Evolutionary conservation across 805 yeast genomes (phyloP).

Genomic region (Myxozyma vanderwaltii): DNA sequence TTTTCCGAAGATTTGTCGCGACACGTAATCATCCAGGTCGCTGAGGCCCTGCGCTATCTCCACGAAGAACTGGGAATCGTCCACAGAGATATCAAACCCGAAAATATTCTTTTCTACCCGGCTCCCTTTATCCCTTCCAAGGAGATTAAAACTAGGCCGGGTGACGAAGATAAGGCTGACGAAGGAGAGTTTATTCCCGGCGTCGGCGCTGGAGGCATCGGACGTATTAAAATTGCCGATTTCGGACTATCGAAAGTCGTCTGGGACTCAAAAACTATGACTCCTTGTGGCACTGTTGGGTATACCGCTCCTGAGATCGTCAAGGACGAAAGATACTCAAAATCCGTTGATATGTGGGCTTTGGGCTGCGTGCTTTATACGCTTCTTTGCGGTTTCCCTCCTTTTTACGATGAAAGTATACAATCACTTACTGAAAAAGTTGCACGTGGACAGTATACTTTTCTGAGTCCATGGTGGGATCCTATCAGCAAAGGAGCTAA

Average conservation of each 20-base stretch:
- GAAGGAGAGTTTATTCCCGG: conserved; percentile 84
- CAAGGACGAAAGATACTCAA: conserved; percentile 86
- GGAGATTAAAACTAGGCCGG: conserved; percentile 41
- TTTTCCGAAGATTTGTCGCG: conserved; percentile 71
- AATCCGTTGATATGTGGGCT: conserved; percentile 99
- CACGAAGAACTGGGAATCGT: conserved; percentile 73
- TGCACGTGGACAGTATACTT: conserved; percentile 75
- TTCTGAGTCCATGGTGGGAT: conserved; percentile 87
- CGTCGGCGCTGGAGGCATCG: conserved; percentile 92
- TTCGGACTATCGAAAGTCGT: conserved; percentile 92
- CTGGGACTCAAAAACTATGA: conserved; percentile 84
- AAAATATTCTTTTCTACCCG: conserved; percentile 66
- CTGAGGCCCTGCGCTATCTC: conserved; percentile 66
- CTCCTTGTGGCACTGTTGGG: conserved; percentile 99
- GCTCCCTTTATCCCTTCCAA: conserved; percentile 49
- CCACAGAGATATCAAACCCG: conserved; percentile 83
- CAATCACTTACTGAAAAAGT: conserved; percentile 75
- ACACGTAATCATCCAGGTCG: conserved; percentile 72
- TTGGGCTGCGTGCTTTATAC: conserved; percentile 95
- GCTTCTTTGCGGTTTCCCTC: conserved; percentile 94
- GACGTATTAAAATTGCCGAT: conserved; percentile 87
- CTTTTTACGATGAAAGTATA: conserved; percentile 84
- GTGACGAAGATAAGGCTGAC: conserved; percentile 59
- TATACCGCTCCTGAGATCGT: conserved; percentile 99
- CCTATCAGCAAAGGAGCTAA: conserved; percentile 72